Conservation (phyloP, 2,329 filamentous ascomycete genomes). For the Aspergillus aculeatus region DNA sequence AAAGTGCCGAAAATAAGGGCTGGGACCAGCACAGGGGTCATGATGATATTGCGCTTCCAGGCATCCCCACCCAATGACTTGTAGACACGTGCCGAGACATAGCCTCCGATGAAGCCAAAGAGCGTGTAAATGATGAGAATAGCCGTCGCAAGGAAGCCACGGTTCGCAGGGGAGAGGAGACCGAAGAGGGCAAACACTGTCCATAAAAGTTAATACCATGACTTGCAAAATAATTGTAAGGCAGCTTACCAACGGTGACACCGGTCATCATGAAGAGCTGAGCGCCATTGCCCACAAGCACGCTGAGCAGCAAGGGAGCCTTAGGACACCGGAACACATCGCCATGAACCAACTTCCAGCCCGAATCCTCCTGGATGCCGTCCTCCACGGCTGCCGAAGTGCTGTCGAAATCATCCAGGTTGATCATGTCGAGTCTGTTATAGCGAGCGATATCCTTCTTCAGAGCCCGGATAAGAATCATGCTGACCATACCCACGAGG, state of each 20-base stretch:
- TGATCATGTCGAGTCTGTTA: slow-evolving; percentile 89
- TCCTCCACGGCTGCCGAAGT: slow-evolving; percentile 75
- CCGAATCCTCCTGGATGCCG: slow-evolving; percentile 93
- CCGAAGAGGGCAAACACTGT: slow-evolving; percentile 81
- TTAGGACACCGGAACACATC: slow-evolving; percentile 92
- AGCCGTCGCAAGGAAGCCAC: slow-evolving; percentile 87
- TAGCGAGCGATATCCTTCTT: slow-evolving; percentile 96
- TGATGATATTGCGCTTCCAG: slow-evolving; percentile 90
- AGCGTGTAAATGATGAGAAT: slow-evolving; percentile 92
- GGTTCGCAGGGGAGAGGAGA: slow-evolving; percentile 92
- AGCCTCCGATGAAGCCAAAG: slow-evolving; percentile 89
- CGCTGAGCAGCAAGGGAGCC: slow-evolving; percentile 77
- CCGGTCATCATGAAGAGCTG: slow-evolving; percentile 98
- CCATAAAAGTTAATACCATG: slow-evolving; percentile 14
- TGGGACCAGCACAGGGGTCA: slow-evolving; percentile 83
- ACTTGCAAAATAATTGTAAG: not conserved
- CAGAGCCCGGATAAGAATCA: slow-evolving; percentile 83
- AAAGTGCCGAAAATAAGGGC: slow-evolving; percentile 82
- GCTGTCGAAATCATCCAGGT: slow-evolving; percentile 82
- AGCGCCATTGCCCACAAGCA: slow-evolving; percentile 88
- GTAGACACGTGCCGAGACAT: slow-evolving; percentile 85
- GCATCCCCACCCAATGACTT: slow-evolving; percentile 88
- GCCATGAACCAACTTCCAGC: slow-evolving; percentile 97
- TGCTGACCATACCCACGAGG: slow-evolving; percentile 84
- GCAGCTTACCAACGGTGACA: slow-evolving; percentile 68